These are phyloP conservation scores for Lipomyces kockii DNA, from an alignment of 805 yeast species.

Conservation along the genomic window DNA sequence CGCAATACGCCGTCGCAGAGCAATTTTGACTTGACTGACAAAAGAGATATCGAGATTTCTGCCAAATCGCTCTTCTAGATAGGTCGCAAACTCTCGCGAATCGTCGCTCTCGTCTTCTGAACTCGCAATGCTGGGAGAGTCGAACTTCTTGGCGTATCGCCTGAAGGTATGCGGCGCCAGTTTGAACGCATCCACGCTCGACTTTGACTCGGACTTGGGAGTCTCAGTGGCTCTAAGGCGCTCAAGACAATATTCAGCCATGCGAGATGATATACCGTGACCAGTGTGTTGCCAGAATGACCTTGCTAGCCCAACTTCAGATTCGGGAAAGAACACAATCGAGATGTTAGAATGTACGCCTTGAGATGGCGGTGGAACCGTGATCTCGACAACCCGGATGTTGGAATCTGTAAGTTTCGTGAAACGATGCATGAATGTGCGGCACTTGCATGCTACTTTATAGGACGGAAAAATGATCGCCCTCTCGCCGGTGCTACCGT, in stretches of 20 bases:
- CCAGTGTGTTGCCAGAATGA: constrained; percentile 98
- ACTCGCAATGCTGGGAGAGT: constrained; percentile 9
- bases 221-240: constrained; percentile 29
- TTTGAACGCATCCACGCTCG: constrained; percentile 21
- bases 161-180: constrained; percentile 23
- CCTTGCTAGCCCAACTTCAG: constrained; percentile 67
- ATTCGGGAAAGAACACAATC: constrained; percentile 74
- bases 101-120: constrained; percentile 33
- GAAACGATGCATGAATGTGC: constrained; percentile 65
- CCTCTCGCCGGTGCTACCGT: constrained; percentile 78
- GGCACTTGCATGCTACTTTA: constrained; percentile 78
- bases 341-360: constrained; percentile 61
- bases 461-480: constrained; percentile 79
- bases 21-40: constrained; percentile 73
- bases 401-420: constrained; percentile 43
- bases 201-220: constrained; percentile 15
- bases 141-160: constrained; percentile 32
- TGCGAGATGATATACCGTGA: constrained; percentile 90
- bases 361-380: constrained; percentile 39
- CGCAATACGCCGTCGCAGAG: constrained; percentile 75
- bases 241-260: constrained; percentile 80
- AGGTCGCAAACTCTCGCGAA: constrained; percentile 33
- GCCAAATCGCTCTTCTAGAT: constrained; percentile 84
- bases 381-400: constrained; percentile 47
- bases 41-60: constrained; percentile 80